phyloP scores from a whole-genome alignment of 768 basidiomycete species.

The Termitomyces sp. region DNA sequence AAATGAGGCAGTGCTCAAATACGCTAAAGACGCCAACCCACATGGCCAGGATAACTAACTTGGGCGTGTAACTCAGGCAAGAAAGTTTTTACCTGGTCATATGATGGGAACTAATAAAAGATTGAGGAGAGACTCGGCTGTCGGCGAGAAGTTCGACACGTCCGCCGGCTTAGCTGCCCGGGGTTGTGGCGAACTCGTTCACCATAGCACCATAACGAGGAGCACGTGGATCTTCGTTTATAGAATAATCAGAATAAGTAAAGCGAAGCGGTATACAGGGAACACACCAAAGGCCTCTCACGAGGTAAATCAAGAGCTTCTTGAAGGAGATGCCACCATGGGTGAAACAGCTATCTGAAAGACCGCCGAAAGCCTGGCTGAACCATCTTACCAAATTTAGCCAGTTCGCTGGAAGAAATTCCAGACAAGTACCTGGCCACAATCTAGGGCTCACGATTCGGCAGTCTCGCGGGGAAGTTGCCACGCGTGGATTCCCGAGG shows the following conservation, averaged over 20 bases:
- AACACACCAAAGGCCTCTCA: constrained; percentile 5
- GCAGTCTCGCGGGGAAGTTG: constrained; percentile 14
- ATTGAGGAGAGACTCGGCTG: constrained; percentile 2
- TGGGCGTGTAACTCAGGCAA: constrained; percentile 6
- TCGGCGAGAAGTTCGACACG: constrained; percentile 6
- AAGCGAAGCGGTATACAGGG: constrained; percentile 3
- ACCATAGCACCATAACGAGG: background rate
- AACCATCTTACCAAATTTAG: constrained; percentile 13
- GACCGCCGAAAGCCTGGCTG: constrained; percentile 11
- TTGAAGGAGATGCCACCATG: constrained; percentile 6
- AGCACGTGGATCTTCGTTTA: background rate
- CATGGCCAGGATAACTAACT: constrained; percentile 8
- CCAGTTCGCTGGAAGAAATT: constrained; percentile 7
- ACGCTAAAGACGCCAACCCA: constrained; percentile 1
- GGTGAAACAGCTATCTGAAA: constrained; percentile 7
- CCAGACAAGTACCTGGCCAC: constrained; percentile 10
- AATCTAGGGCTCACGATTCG: constrained; percentile 5
- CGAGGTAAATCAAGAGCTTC: constrained; percentile 14
- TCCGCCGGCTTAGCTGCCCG: constrained; percentile 2
- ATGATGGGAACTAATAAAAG: constrained; percentile 8
- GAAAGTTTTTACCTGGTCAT: constrained; percentile 11
- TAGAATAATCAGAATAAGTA: background rate
- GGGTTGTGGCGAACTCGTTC: constrained; percentile 8
- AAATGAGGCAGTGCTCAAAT: constrained; percentile 5
- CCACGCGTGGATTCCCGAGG: constrained; percentile 14